Conservation (phyloP, 2,329 filamentous ascomycete genomes). For the Aspergillus sp. region DNA sequence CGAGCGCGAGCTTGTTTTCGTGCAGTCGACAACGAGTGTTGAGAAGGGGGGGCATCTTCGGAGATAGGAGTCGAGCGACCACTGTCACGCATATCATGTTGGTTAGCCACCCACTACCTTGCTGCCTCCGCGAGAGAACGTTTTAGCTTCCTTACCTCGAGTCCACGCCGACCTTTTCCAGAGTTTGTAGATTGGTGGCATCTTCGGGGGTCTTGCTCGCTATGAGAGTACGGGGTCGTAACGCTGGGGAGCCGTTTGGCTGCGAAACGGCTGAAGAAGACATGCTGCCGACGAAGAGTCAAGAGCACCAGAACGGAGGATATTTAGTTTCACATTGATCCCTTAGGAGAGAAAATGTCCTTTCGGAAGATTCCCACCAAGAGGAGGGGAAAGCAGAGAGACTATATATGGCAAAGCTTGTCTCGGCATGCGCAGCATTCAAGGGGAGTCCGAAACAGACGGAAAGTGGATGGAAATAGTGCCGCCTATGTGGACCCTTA, state of each 20-base stretch:
- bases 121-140: background rate
- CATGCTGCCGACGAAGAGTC: conserved; percentile 24
- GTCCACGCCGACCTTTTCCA: conserved; percentile 32
- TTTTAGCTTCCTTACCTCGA: conserved; percentile 34
- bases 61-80: conserved; percentile 81
- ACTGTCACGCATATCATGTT: conserved; percentile 45
- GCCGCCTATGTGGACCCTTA: background rate
- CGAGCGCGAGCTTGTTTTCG: conserved; percentile 80
- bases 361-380: background rate
- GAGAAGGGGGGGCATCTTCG: conserved; percentile 88
- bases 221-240: conserved; percentile 35
- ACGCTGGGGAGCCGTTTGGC: conserved; percentile 22
- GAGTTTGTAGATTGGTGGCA: conserved; percentile 11
- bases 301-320: background rate
- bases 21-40: conserved; percentile 79
- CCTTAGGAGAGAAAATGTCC: background rate
- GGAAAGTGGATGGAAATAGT: background rate
- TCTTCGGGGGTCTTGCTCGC: conserved; percentile 21
- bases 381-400: background rate
- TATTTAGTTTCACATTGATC: conserved; percentile 20
- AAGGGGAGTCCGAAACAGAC: background rate
- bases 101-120: background rate
- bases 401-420: background rate
- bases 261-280: conserved; percentile 29
- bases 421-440: background rate